phyloP scores from a whole-genome alignment of 2,329 filamentous ascomycete genomes.

The Harringtonia aguacate region DNA sequence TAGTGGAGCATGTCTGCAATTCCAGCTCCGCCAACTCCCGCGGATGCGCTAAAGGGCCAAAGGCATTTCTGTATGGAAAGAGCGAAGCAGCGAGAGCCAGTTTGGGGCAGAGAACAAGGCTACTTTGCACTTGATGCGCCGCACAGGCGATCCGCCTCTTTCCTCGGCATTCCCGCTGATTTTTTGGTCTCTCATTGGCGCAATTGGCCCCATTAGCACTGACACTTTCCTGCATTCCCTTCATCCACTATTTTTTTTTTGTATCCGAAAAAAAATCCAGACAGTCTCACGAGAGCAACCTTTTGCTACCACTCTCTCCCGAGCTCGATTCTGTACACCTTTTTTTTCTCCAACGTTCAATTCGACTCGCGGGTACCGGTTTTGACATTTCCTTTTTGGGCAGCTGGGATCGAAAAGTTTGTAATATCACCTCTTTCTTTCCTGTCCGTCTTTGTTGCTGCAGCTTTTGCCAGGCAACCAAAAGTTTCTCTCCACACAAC shows the following conservation, averaged over 20 bases:
- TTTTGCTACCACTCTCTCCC: not conserved
- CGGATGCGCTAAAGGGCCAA: not conserved
- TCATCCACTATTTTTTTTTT: slow-evolving; percentile 3
- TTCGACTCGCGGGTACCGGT: not conserved
- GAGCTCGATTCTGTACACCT: not conserved
- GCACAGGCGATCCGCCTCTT: slow-evolving; percentile 5
- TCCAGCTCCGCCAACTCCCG: slow-evolving; percentile 3
- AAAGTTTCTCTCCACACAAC: not conserved
- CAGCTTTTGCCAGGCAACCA: not conserved
- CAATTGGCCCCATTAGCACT: not conserved
- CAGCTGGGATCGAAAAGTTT: not conserved
- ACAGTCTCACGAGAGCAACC: slow-evolving; percentile 10
- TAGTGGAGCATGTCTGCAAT: not conserved
- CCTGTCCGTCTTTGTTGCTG: not conserved
- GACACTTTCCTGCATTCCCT: not conserved
- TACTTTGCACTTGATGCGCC: too few species aligned
- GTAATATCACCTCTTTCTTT: slow-evolving; percentile 3
- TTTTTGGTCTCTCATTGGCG: slow-evolving; percentile 3
- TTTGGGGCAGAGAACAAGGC: too few species aligned
- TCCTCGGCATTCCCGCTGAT: slow-evolving; percentile 5
- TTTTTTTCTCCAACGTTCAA: not conserved
- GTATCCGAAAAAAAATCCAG: slow-evolving; percentile 4
- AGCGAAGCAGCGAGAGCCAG: not conserved
- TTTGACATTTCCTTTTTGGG: not conserved
- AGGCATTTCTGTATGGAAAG: not conserved